A percentile compares a stretch with the other conserved stretches of the same genome.
These are phyloP conservation scores for Russula brevipes DNA, from an alignment of 768 basidiomycete genomes.

Conservation along the genomic window DNA sequence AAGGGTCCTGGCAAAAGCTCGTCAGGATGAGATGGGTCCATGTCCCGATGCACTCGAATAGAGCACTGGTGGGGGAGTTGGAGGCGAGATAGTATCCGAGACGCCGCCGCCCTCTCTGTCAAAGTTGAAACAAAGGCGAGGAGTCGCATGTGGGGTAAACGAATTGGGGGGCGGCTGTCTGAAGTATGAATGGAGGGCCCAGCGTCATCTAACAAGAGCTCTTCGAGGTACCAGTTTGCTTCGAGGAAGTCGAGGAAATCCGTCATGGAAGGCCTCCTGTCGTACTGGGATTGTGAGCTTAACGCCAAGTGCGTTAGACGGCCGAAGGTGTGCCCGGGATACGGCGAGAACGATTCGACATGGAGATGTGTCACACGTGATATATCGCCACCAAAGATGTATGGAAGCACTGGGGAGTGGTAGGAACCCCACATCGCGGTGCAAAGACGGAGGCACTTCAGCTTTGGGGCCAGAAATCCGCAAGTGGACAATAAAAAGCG, in stretches of 20 bases:
- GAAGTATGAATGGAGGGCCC: conserved; percentile 21
- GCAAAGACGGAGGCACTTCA: conserved; percentile 23
- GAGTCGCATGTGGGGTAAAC: conserved; percentile 20
- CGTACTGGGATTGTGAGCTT: conserved; percentile 25
- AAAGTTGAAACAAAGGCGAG: conserved; percentile 16
- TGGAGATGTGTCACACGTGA: conserved; percentile 25
- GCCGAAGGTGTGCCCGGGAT: conserved; percentile 22
- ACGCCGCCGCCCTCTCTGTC: conserved; percentile 18
- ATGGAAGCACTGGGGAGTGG: conserved; percentile 18
- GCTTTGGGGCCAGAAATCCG: conserved; percentile 19
- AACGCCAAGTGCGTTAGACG: conserved; percentile 25
- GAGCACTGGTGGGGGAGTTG: conserved; percentile 17
- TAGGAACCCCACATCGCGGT: conserved; percentile 26
- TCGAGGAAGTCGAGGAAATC: conserved; percentile 26
- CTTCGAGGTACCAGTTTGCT: conserved; percentile 22
- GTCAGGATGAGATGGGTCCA: conserved; percentile 23
- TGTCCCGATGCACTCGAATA: conserved; percentile 22
- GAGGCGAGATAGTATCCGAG: conserved; percentile 19
- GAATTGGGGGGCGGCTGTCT: conserved; percentile 13
- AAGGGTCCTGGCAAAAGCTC: conserved; percentile 21
- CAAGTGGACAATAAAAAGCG: conserved; percentile 23
- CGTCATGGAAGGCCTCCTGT: conserved; percentile 23
- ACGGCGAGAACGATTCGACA: conserved; percentile 27
- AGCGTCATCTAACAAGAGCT: conserved; percentile 25
- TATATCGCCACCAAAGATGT: conserved; percentile 24